Conservation (phyloP, 768 basidiomycete species). For the Favolaschia claudopus region DNA sequence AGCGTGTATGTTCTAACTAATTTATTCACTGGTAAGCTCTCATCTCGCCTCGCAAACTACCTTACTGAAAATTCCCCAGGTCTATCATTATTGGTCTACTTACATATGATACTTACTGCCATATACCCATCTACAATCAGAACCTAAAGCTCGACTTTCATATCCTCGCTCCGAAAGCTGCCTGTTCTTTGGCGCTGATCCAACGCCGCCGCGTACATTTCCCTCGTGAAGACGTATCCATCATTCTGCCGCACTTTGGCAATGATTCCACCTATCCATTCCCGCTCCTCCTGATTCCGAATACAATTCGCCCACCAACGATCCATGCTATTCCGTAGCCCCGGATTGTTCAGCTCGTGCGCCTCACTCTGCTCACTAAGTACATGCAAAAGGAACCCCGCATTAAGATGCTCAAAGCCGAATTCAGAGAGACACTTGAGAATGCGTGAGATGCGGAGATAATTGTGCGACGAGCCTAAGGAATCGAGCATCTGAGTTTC, state of each 20-base stretch:
- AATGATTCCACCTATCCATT: slow-evolving; percentile 61
- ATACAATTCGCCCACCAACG: slow-evolving; percentile 82
- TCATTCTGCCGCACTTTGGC: slow-evolving; percentile 53
- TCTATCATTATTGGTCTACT: slow-evolving; percentile 18
- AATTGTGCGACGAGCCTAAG: slow-evolving; percentile 74
- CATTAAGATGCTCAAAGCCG: slow-evolving; percentile 68
- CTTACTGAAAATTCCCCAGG: neutral
- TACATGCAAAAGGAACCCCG: slow-evolving; percentile 73
- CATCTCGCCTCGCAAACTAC: neutral
- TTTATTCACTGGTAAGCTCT: slow-evolving; percentile 6
- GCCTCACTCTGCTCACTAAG: slow-evolving; percentile 73
- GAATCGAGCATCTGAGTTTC: neutral
- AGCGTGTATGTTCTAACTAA: slow-evolving; percentile 36
- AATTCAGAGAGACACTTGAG: slow-evolving; percentile 78
- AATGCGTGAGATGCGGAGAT: slow-evolving; percentile 79
- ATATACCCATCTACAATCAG: neutral
- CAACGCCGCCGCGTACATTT: slow-evolving; percentile 61
- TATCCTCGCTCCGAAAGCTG: slow-evolving; percentile 33
- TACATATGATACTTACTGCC: neutral
- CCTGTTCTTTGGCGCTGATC: slow-evolving; percentile 47
- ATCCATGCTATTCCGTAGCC: slow-evolving; percentile 71
- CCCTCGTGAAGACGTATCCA: slow-evolving; percentile 60
- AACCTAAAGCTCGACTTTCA: slow-evolving; percentile 15
- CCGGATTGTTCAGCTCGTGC: slow-evolving; percentile 54
- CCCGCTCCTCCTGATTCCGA: slow-evolving; percentile 64